Percentiles rank a stretch among this genome's conserved stretches.
Evolutionary conservation across 345 rosid genomes (phyloP).

Genomic region (Rhizophora apiculata): DNA sequence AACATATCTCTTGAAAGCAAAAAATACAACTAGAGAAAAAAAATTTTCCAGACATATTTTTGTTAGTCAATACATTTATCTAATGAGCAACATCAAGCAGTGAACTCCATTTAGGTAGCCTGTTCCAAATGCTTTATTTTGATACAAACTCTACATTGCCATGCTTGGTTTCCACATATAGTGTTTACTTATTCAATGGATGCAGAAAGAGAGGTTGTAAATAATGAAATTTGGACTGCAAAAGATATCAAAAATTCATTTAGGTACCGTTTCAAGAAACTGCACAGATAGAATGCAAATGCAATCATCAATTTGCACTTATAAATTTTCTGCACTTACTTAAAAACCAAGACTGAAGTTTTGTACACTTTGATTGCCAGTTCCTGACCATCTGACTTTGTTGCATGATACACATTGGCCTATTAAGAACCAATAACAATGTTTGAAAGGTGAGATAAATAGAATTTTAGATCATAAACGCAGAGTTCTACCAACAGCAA

Average conservation of each 20-base stretch:
- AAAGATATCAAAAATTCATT: too few species aligned
- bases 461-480: neutral
- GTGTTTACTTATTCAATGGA: too few species aligned
- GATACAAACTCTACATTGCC: too few species aligned
- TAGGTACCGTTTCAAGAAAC: too few species aligned
- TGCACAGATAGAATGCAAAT: neutral
- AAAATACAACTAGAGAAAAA: neutral
- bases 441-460: neutral
- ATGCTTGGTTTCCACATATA: too few species aligned
- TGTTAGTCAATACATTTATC: too few species aligned
- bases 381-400: constrained; percentile 79
- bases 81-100: too few species aligned
- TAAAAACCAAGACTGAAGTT: constrained; percentile 85
- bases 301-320: neutral
- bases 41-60: too few species aligned
- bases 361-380: constrained; percentile 92
- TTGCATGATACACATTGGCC: constrained; percentile 98
- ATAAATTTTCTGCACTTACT: constrained; percentile 41
- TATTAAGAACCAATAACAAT: constrained; percentile 20
- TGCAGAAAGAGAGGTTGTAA: too few species aligned
- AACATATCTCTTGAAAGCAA: neutral
- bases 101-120: too few species aligned
- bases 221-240: too few species aligned
- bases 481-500: neutral
- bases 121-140: too few species aligned